phyloP scores from a whole-genome alignment of 2,329 filamentous ascomycete genomes.

The Bretziella fagacearum region DNA sequence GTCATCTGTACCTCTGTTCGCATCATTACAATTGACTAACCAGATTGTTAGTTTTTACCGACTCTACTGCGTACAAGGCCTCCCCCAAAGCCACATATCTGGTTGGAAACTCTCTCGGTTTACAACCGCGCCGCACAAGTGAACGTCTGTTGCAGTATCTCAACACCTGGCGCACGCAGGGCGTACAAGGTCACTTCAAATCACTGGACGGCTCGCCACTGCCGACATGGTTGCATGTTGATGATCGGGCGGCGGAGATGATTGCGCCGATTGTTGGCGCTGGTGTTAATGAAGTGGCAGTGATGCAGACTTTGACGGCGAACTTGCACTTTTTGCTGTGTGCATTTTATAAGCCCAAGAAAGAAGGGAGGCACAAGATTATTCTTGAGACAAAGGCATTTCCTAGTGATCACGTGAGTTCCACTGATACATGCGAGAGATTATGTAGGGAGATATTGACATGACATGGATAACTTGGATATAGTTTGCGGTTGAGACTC shows the following conservation, averaged over 20 bases:
- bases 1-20: not conserved
- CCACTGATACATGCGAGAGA: not conserved
- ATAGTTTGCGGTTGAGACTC: slow-evolving; percentile 62
- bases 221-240: slow-evolving; percentile 57
- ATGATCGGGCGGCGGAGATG: slow-evolving; percentile 48
- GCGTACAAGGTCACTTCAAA: slow-evolving; percentile 65
- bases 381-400: slow-evolving; percentile 73
- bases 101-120: slow-evolving; percentile 75
- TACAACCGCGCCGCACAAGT: slow-evolving; percentile 50
- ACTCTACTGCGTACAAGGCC: not conserved
- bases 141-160: slow-evolving; percentile 51
- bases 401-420: slow-evolving; percentile 56
- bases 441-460: not conserved
- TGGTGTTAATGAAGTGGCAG: slow-evolving; percentile 48
- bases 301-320: slow-evolving; percentile 68
- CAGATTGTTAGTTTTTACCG: slow-evolving; percentile 3
- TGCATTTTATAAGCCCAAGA: slow-evolving; percentile 58
- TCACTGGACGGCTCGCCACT: slow-evolving; percentile 47
- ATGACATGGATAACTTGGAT: not conserved
- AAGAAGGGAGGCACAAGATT: slow-evolving; percentile 45
- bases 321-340: slow-evolving; percentile 65
- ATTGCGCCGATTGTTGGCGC: slow-evolving; percentile 57
- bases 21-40: slow-evolving; percentile 1
- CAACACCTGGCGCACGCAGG: slow-evolving; percentile 62
- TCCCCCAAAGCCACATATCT: slow-evolving; percentile 45